Conservation (phyloP, 1,139 yeast species). For the Suhomyces coccinellae region DNA sequence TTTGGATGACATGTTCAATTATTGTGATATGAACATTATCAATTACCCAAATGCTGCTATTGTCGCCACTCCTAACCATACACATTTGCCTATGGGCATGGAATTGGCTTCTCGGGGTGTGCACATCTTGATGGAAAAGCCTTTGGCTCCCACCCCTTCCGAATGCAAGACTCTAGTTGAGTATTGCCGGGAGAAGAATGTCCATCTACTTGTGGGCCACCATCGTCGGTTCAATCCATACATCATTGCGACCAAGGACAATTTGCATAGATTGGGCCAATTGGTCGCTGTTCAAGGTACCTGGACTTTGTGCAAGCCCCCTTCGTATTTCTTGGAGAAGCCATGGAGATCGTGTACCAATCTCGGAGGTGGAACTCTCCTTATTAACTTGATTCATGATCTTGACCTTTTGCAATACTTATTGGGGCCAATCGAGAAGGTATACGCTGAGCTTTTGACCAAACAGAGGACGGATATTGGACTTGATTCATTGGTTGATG, state of each 20-base stretch:
- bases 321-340: conserved; percentile 35
- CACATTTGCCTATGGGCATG: conserved; percentile 37
- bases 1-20: conserved; percentile 28
- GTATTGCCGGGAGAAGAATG: conserved; percentile 25
- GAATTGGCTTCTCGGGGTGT: conserved; percentile 38
- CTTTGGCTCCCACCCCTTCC: conserved; percentile 38
- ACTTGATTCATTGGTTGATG: conserved; percentile 32
- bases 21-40: conserved; percentile 25
- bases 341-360: conserved; percentile 40
- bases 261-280: conserved; percentile 31
- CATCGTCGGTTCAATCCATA: conserved; percentile 48
- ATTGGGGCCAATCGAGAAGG: conserved; percentile 40
- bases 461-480: conserved; percentile 28
- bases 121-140: conserved; percentile 43
- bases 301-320: conserved; percentile 42
- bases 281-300: conserved; percentile 43
- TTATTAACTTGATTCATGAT: conserved; percentile 45
- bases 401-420: conserved; percentile 44
- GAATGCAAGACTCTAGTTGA: conserved; percentile 37
- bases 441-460: conserved; percentile 39
- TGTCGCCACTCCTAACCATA: conserved; percentile 45
- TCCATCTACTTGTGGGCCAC: conserved; percentile 43
- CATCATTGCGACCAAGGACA: conserved; percentile 35
- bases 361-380: conserved; percentile 43
- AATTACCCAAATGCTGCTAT: conserved; percentile 44